Base-by-base conservation (phyloP, 148 eudicot genomes). In the Euryodendron excelsum region DNA sequence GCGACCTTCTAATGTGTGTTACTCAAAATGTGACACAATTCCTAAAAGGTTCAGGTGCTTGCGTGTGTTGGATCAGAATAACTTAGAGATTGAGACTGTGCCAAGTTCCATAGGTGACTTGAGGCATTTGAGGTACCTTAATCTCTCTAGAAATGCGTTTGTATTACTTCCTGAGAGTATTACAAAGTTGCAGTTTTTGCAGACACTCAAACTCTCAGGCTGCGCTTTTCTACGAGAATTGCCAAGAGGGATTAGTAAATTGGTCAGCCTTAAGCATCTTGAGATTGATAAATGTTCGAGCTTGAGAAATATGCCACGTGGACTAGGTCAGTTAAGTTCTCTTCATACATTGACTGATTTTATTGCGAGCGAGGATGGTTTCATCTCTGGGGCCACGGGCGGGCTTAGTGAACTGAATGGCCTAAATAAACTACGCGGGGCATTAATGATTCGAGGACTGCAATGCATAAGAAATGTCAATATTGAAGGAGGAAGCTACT, bases 51-150 rank as follows among this genome's bases (percentile, higher is more conserved):
- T 23, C 28, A 69, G 52, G 36, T 17, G 52, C 30, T 17, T 39
- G 30, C 5, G 74, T 23, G 74, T 48, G 18, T 5, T 71, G 31
- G 58, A 47, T 48, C 21, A 23, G 50, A 13, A 25, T 33, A 2
- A 0, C 56, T 23, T 1, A 4, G 18, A n/a, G 48, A 5, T 13
- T 44, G 56, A 45, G 12, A n/a, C n/a, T n/a, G 30, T 45, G 11
- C 74, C 53, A 25, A 27, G 30, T 11, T 3, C 12, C 28, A 47
- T 23, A 13, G 28, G 18, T 13, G 34, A 27, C 5, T 48, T 71
- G 58, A 69, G 45, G 47, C 53, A 69, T 50, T 44, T 69, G 14
- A 69, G 73, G 27, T 69, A 69, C 36, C 73, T 69, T 5, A 13
- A 28, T 21, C 25, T 23, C 73, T 21, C 3, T 69, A 2, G 4